Percentiles rank a stretch among this genome's conserved stretches.
Evolutionary conservation across 306 rosid species (phyloP).

Genomic region (Abrus precatorius): DNA sequence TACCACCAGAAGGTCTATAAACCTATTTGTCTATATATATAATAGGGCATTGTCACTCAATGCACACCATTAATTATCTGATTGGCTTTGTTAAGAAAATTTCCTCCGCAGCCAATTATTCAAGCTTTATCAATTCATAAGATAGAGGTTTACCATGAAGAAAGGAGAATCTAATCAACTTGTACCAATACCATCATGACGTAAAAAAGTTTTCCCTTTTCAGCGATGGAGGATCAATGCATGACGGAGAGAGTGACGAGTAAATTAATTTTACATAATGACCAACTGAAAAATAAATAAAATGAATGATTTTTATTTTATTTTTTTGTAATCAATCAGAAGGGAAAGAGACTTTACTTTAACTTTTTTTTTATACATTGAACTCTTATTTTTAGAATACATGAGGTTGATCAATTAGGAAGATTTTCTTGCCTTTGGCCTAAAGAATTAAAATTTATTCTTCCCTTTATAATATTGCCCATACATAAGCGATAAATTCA

Average conservation of each 20-base stretch:
- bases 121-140: slow-evolving; percentile 34
- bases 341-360: not conserved
- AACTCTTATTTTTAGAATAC: too few relatives aligned
- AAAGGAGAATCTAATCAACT: slow-evolving; percentile 28
- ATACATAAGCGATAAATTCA: not conserved
- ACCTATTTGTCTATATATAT: slow-evolving; percentile 41
- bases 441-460: not conserved
- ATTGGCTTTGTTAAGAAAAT: slow-evolving; percentile 24
- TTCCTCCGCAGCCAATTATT: slow-evolving; percentile 10
- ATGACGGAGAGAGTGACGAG: not conserved
- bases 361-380: too few relatives aligned
- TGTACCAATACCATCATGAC: slow-evolving; percentile 28
- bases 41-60: slow-evolving; percentile 29
- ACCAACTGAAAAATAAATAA: not conserved
- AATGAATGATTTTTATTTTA: too few relatives aligned
- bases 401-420: too few relatives aligned
- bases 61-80: slow-evolving; percentile 37
- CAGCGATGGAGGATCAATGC: not conserved
- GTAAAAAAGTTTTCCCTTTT: slow-evolving; percentile 18
- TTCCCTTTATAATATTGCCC: not conserved
- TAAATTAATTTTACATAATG: slow-evolving; percentile 21
- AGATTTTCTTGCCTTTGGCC: not conserved
- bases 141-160: not conserved
- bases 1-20: slow-evolving; percentile 54
- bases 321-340: not conserved